Conservation (phyloP, 1,284 basidiomycete species). For the Naganishia cerealis region DNA sequence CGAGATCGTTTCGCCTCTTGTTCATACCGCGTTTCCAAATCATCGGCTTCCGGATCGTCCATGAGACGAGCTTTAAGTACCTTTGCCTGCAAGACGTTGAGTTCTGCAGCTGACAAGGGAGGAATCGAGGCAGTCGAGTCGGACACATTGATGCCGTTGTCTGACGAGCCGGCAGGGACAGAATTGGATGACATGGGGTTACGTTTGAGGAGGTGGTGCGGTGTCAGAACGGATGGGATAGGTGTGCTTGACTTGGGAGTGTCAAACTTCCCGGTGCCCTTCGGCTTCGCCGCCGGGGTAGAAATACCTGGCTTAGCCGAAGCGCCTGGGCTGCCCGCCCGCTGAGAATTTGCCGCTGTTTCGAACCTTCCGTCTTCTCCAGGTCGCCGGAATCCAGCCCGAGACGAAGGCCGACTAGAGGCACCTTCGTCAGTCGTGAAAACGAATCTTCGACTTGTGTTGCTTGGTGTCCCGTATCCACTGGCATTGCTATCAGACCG, state of each 20-base stretch:
- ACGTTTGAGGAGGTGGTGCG: constrained; percentile 53
- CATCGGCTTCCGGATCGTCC: constrained; percentile 67
- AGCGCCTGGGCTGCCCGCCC: constrained; percentile 39
- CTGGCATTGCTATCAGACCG: constrained; percentile 57
- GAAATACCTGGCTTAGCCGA: constrained; percentile 30
- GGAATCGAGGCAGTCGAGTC: constrained; percentile 46
- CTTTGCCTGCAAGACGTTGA: constrained; percentile 91
- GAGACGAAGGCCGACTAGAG: constrained; percentile 61
- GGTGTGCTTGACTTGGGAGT: constrained; percentile 61
- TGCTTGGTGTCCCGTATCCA: constrained; percentile 32
- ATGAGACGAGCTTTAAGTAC: constrained; percentile 87
- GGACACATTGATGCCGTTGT: not conserved
- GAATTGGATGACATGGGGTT: constrained; percentile 25
- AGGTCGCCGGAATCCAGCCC: constrained; percentile 76
- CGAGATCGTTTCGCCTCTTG: constrained; percentile 59
- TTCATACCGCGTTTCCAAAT: constrained; percentile 82
- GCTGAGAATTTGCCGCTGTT: constrained; percentile 37
- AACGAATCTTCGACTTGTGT: constrained; percentile 52
- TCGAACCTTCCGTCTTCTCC: constrained; percentile 57
- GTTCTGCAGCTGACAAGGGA: constrained; percentile 58
- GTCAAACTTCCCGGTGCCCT: constrained; percentile 33
- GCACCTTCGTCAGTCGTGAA: constrained; percentile 47
- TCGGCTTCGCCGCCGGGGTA: constrained; percentile 28
- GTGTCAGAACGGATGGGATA: constrained; percentile 84
- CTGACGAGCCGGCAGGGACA: constrained; percentile 1